Evolutionary conservation across 2,329 filamentous ascomycete genomes (phyloP).

Genomic region (Coccinonectria pachysandricola): DNA sequence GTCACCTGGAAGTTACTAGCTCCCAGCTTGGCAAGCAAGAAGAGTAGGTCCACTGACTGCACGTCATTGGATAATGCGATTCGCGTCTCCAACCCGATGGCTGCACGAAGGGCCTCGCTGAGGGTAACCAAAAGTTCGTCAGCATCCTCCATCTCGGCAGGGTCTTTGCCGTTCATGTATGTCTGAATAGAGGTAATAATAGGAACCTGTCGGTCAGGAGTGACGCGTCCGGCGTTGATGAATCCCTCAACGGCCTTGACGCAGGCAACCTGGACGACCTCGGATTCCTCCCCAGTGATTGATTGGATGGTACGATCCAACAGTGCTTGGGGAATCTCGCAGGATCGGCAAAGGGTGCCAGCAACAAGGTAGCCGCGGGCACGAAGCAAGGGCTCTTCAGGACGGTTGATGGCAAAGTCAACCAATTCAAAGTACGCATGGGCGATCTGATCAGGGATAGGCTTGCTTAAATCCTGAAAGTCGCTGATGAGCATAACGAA

Average conservation of each 20-base stretch:
- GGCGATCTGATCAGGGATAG: slow-evolving; percentile 58
- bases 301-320: slow-evolving; percentile 65
- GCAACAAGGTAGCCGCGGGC: slow-evolving; percentile 82
- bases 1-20: slow-evolving; percentile 86
- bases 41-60: slow-evolving; percentile 71
- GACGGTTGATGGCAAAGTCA: slow-evolving; percentile 60
- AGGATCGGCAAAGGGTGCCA: slow-evolving; percentile 64
- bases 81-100: slow-evolving; percentile 67
- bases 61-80: slow-evolving; percentile 64
- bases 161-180: slow-evolving; percentile 71
- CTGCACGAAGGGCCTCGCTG: slow-evolving; percentile 73
- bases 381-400: slow-evolving; percentile 65
- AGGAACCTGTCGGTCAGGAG: slow-evolving; percentile 46
- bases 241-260: slow-evolving; percentile 74
- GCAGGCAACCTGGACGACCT: slow-evolving; percentile 86
- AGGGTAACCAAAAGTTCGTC: slow-evolving; percentile 89
- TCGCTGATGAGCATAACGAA: slow-evolving; percentile 78
- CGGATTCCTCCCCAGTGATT: slow-evolving; percentile 65
- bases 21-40: slow-evolving; percentile 79
- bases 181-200: slow-evolving; percentile 55
- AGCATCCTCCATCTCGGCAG: slow-evolving; percentile 73
- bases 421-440: slow-evolving; percentile 72
- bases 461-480: slow-evolving; percentile 66
- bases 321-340: slow-evolving; percentile 51
- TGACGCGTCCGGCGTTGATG: slow-evolving; percentile 41